Evolutionary conservation across 805 yeast genomes (phyloP).

Genomic region (Kodamaea nitidulidarum): DNA sequence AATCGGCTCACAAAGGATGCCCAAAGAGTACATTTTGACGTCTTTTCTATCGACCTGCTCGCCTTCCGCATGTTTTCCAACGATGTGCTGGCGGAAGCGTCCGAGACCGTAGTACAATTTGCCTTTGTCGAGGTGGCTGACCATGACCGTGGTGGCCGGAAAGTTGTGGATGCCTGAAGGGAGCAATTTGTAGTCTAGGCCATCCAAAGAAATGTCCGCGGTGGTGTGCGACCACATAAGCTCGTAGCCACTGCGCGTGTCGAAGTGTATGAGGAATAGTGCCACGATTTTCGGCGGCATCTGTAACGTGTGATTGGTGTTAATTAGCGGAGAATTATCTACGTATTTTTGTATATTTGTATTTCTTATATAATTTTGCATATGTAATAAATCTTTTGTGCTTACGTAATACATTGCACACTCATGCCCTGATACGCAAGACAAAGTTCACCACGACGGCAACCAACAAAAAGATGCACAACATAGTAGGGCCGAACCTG

Average conservation of each 20-base stretch:
- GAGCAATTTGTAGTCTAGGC: conserved; percentile 36
- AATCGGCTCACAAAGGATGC: conserved; percentile 50
- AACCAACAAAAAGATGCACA: conserved; percentile 85
- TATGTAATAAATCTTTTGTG: not conserved
- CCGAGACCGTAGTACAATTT: conserved; percentile 33
- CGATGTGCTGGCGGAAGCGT: conserved; percentile 25
- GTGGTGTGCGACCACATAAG: conserved; percentile 32
- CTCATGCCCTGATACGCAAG: conserved; percentile 64
- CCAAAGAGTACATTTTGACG: conserved; percentile 62
- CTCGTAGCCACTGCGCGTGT: conserved; percentile 32
- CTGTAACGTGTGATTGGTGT: too few species aligned
- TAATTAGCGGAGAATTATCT: too few species aligned
- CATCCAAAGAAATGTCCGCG: conserved; percentile 19
- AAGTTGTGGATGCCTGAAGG: conserved; percentile 42
- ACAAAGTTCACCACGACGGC: conserved; percentile 93
- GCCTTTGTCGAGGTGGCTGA: conserved; percentile 24
- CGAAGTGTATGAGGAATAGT: conserved; percentile 35
- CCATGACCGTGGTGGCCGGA: conserved; percentile 24
- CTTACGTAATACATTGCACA: conserved; percentile 6
- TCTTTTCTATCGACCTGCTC: conserved; percentile 15
- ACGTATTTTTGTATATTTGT: not conserved
- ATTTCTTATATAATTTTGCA: conserved; percentile 1
- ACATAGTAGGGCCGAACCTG: conserved; percentile 96
- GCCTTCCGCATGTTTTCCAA: conserved; percentile 8
- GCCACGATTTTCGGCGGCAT: conserved; percentile 26